These are phyloP conservation scores for Mallotus nudiflorus DNA, from an alignment of 345 rosid species.

Conservation along the genomic window DNA sequence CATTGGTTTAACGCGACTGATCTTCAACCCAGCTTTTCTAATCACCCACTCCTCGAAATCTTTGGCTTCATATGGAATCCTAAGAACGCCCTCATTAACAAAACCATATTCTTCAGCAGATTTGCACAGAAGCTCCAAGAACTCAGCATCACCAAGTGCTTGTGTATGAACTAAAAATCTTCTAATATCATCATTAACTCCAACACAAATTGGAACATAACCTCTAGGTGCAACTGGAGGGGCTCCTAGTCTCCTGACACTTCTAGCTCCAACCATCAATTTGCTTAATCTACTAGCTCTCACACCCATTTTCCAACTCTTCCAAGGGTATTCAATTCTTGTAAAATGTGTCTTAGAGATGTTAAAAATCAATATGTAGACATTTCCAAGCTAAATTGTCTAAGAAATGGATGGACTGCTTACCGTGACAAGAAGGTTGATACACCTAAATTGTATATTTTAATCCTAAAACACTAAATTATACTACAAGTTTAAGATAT, in stretches of 20 bases:
- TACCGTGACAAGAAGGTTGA: constrained; percentile 11
- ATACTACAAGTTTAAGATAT: background rate
- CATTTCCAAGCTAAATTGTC: background rate
- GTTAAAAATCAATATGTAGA: background rate
- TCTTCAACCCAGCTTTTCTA: constrained; percentile 7
- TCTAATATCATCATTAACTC: constrained; percentile 15
- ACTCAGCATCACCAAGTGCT: constrained; percentile 31
- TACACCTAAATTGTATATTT: background rate
- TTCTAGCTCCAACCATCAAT: constrained; percentile 7
- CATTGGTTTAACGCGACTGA: constrained; percentile 14
- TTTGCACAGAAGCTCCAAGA: constrained; percentile 32
- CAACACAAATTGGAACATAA: constrained; percentile 36
- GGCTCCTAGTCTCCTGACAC: background rate
- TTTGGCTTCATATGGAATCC: constrained; percentile 34
- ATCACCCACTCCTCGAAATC: constrained; percentile 44
- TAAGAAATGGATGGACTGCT: background rate
- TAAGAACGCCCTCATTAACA: constrained; percentile 30
- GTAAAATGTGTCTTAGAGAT: background rate
- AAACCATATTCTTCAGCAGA: constrained; percentile 48
- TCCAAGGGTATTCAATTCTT: background rate
- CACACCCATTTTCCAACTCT: constrained; percentile 14
- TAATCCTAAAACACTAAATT: background rate
- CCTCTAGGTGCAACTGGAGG: constrained; percentile 27
- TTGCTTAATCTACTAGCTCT: constrained; percentile 26
- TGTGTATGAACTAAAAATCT: constrained; percentile 33